These are phyloP conservation scores for Wickerhamomyces tratensis DNA, from an alignment of 805 yeast genomes.

Conservation along the genomic window DNA sequence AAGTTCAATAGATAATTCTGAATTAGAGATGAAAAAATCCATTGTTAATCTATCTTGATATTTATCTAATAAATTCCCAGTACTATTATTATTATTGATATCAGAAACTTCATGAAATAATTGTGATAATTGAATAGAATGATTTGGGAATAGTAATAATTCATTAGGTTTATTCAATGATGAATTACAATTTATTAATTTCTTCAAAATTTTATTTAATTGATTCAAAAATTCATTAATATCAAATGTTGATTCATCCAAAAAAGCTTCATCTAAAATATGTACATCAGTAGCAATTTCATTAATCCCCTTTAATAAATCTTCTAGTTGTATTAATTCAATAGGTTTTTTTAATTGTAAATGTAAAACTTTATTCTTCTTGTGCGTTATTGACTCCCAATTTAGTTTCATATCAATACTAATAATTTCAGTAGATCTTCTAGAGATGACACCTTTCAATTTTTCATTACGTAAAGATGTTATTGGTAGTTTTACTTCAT, in stretches of 20 bases:
- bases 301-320: conserved; percentile 22
- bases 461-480: conserved; percentile 43
- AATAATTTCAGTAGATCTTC: conserved; percentile 44
- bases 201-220: conserved; percentile 13
- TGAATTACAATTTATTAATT: conserved; percentile 21
- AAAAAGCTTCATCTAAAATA: conserved; percentile 26
- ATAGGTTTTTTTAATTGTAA: conserved; percentile 28
- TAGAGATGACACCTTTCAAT: conserved; percentile 49
- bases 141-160: conserved; percentile 46
- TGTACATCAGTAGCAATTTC: conserved; percentile 10
- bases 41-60: conserved; percentile 32
- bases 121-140: conserved; percentile 25
- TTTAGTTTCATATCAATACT: conserved; percentile 31
- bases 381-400: conserved; percentile 7
- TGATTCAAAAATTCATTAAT: conserved; percentile 4
- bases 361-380: conserved; percentile 28
- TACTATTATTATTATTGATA: conserved; percentile 15
- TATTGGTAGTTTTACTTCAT: conserved; percentile 46
- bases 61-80: conserved; percentile 16
- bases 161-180: conserved; percentile 44
- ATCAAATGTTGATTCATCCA: not conserved
- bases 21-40: conserved; percentile 50
- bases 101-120: conserved; percentile 41
- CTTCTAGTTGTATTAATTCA: conserved; percentile 32
- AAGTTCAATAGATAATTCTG: conserved; percentile 54